These are phyloP conservation scores for Symbiodinium pilosum DNA, from an alignment of 73 alveolate genomes.

Conservation along the genomic window DNA sequence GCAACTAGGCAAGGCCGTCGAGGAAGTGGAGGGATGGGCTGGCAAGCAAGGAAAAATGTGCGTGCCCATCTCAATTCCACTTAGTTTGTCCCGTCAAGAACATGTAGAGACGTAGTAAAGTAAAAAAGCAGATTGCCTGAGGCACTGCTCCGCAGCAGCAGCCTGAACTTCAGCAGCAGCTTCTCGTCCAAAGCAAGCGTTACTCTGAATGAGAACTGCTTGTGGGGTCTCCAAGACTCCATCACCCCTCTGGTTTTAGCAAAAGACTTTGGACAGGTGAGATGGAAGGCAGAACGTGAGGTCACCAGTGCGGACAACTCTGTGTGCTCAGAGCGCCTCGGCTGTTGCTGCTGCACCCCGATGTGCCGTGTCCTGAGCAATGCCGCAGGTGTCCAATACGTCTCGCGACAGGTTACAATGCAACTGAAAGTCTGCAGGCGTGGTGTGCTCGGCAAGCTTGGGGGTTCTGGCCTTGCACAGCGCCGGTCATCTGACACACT, in stretches of 20 bases:
- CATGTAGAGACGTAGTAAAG: no score
- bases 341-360: not conserved
- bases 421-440: constrained; percentile 52
- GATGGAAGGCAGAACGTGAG: no score
- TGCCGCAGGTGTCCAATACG: not conserved
- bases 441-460: constrained; percentile 88
- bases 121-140: not conserved
- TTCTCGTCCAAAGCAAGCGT: no score
- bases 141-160: constrained; percentile 2
- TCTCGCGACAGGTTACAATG: not conserved
- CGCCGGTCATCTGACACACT: not conserved
- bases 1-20: not conserved
- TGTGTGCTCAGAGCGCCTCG: not conserved
- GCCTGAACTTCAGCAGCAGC: no score
- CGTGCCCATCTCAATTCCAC: no score
- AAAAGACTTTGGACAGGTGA: no score
- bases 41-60: no score
- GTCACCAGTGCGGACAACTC: no score
- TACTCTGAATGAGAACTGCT: no score
- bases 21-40: not conserved
- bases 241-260: no score
- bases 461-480: constrained; percentile 24
- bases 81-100: no score
- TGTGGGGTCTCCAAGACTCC: no score
- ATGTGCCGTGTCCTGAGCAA: not conserved